A percentile compares a stretch with the other conserved stretches of the same genome.
Conservation (phyloP, 192 early-diverging fungal species). For the Backusella psychrophila region DNA sequence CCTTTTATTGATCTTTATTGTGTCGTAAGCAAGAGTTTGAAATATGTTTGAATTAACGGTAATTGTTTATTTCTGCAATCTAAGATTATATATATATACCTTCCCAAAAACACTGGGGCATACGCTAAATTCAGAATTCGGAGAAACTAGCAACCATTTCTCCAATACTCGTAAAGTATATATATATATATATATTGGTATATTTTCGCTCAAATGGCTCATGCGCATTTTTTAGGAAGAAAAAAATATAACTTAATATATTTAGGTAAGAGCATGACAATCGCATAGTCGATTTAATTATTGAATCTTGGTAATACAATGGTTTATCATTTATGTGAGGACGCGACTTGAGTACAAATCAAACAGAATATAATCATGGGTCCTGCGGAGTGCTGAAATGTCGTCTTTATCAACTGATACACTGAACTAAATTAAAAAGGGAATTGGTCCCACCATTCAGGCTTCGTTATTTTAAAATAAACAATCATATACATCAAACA, state of each 20-base stretch:
- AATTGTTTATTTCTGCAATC: background rate
- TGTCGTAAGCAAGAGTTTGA: too few relatives aligned
- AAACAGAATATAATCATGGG: background rate
- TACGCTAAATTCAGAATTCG: background rate
- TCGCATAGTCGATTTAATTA: background rate
- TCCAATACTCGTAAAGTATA: background rate
- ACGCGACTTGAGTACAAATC: constrained; percentile 2
- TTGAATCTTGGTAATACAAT: background rate
- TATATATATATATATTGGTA: background rate
- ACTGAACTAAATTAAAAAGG: background rate
- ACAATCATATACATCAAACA: background rate
- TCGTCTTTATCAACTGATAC: background rate
- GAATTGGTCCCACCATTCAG: background rate
- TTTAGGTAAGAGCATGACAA: background rate
- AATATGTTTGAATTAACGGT: too few relatives aligned
- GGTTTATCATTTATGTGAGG: background rate
- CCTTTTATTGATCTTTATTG: too few relatives aligned
- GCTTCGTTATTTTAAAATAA: background rate
- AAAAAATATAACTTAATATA: background rate
- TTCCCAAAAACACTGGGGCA: background rate
- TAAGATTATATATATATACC: background rate
- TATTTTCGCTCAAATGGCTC: background rate
- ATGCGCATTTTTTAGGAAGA: background rate
- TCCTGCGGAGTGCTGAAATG: background rate
- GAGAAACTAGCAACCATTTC: background rate